Percentiles rank a stretch among this genome's conserved stretches.
Conservation (phyloP, 768 basidiomycete species). For the Boletus insuetus region DNA sequence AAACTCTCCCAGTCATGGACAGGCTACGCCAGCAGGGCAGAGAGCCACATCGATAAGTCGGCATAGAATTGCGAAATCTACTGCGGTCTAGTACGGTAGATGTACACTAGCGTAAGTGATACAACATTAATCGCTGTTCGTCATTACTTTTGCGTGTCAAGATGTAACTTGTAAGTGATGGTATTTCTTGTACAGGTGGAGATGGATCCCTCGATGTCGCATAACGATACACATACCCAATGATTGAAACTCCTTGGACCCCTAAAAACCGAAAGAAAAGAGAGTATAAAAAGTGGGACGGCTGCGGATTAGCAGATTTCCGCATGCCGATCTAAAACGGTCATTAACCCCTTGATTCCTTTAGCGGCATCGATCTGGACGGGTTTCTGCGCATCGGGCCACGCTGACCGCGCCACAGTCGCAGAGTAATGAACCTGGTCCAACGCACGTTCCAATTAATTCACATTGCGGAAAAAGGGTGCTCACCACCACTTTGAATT, state of each 20-base stretch:
- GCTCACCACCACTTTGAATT: constrained; percentile 36
- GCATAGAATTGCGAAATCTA: constrained; percentile 9
- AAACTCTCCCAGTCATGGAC: constrained; percentile 80
- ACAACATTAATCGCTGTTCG: constrained; percentile 27
- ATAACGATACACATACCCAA: constrained; percentile 23
- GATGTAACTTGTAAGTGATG: constrained; percentile 10
- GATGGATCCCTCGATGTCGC: not conserved
- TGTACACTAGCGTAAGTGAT: constrained; percentile 24
- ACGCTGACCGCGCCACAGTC: constrained; percentile 35
- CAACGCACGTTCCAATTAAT: constrained; percentile 10
- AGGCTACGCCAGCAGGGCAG: constrained; percentile 77
- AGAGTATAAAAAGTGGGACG: not conserved
- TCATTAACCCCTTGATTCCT: constrained; percentile 37
- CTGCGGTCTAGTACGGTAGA: constrained; percentile 8
- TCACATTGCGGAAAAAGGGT: constrained; percentile 4
- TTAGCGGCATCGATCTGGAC: constrained; percentile 34
- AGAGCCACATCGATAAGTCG: constrained; percentile 69
- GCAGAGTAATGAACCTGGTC: constrained; percentile 34
- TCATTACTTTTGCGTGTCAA: constrained; percentile 10
- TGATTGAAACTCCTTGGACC: constrained; percentile 16
- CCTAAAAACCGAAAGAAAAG: constrained; percentile 10
- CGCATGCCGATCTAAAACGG: constrained; percentile 33
- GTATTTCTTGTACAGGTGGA: constrained; percentile 17
- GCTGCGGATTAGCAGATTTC: constrained; percentile 20
- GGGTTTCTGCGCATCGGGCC: constrained; percentile 38